phyloP scores from a whole-genome alignment of 495 filamentous ascomycete species.

The Xylaria longipes region DNA sequence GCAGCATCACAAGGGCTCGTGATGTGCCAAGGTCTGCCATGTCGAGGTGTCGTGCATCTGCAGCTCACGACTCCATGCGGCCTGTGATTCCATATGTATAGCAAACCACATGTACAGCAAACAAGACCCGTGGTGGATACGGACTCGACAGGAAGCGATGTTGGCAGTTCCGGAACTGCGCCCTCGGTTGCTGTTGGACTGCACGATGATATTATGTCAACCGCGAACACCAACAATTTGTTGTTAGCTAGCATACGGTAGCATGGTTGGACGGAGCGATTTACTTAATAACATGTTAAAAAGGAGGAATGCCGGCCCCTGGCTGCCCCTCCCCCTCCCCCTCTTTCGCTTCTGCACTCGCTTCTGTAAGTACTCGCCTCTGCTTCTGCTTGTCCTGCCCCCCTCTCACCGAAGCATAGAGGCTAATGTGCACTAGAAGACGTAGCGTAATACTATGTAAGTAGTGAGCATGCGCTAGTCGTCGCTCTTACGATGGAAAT shows the following conservation, averaged over 20 bases:
- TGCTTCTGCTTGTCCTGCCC: neutral
- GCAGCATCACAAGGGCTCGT: neutral
- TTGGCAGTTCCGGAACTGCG: neutral
- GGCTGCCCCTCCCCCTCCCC: neutral
- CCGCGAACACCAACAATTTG: conserved; percentile 1
- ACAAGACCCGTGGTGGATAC: neutral
- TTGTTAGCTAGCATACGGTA: neutral
- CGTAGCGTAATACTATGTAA: neutral
- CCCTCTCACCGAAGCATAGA: neutral
- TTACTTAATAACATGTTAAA: neutral
- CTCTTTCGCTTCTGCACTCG: neutral
- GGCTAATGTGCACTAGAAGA: neutral
- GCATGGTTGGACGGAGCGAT: neutral
- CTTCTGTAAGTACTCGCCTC: neutral
- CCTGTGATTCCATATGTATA: neutral
- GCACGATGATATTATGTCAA: conserved; percentile 2
- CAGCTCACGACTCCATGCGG: conserved; percentile 11
- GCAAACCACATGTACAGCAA: neutral
- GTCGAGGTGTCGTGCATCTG: conserved; percentile 23
- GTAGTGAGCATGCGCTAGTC: neutral
- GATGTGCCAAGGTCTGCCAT: conserved; percentile 22
- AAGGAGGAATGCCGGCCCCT: neutral
- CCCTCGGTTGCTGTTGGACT: conserved; percentile 1
- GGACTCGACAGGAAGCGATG: neutral
- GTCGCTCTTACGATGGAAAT: neutral